Base-by-base conservation (phyloP, 1,139 yeast species). In the Sugiyamaella japonica region DNA sequence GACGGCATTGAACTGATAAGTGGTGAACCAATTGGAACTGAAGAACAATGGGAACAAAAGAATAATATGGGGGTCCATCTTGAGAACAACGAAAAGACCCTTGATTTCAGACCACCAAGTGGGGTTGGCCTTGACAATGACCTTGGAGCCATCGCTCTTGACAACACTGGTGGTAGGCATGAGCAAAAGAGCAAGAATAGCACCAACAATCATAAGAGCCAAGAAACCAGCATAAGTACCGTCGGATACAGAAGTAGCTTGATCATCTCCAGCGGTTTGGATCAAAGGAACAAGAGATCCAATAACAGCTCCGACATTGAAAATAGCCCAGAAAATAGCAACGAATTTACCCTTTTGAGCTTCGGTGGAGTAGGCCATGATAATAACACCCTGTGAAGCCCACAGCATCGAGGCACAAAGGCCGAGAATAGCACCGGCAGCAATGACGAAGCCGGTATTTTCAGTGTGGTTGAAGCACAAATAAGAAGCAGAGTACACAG, bases 1-100 rank as follows among this genome's bases (percentile, higher is more conserved):
- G 66, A 78, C 75, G 58, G 79, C 80, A 65, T 81, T 81, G 62
- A 80, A 82, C 68, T 83, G 86, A 68, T 82, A 82, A 44, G 86
- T 80, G 73, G 81, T 81, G 71, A 82, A 83, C 83, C 84, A 82
- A 73, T 83, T 83, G 41, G 86, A 80, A 17, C 83, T 76, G 63
- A 80, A 79, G 67, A 82, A 83, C 81, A 81, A 78, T 45, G 85
- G 85, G 76, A 82, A 81, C 65, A 83, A 62, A 31, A 78, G 63
- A 45, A 69, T 43, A 20, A 69, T 77, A 62, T 70, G 73, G 53
- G 83, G 82, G 60, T 82, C 84, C 34, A 65, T 63, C 51, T 67
- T 69, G 61, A 82, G 71, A 50, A 78, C 67, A 53, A 64, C 65
- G 57, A 69, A 66, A 64, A 82, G 71, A 31, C 74, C 78, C 36